Base-by-base conservation (phyloP, 192 early-diverging fungal species). In the Physocladia obscura region DNA sequence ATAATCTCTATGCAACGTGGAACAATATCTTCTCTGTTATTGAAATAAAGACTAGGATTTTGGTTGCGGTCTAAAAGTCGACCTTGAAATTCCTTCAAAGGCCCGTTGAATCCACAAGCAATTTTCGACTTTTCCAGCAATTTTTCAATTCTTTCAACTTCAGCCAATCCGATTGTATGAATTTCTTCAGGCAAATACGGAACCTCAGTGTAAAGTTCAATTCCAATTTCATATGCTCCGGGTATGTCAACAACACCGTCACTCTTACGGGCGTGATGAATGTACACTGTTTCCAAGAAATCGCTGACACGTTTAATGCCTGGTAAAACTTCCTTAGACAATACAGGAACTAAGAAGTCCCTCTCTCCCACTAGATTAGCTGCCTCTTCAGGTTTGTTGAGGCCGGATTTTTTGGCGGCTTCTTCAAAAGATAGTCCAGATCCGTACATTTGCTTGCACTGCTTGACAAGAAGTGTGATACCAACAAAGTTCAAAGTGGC, bases 231-330 rank as follows among this genome's bases (percentile, higher is more conserved):
- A 62, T 78, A 78, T 11, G 27, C 54, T 5, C 58, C 67, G 32
- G 62, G 63, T 35, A 75, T 24, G 2, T 48, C 74, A 24, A 58
- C 69, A 34, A 75, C 30, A n/a, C 74, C 74, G 34, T 56, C 60
- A 30, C 19, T 39, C 49, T 36, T 70, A 26, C 74, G 49, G 17
- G 74, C 74, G 40, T 75, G 65, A 27, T 44, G 67, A 22, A 38
- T 32, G 52, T 75, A 75, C 58, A 60, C 74, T 21, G 44, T 52
- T 47, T 69, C 58, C 27, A 75, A 37, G 48, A 75, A 75, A n/a
- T 34, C 37, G n/a, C 11, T 5, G 2, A 75, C 49, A 17, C 52
- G 50, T 3, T 24, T 24, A 44, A 63, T 30, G 0, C 58, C 58
- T n/a, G 74, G 74, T 11, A 75, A 17, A 15, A 75, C 59, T 44